A percentile compares a stretch with the other conserved stretches of the same genome.
Conservation (phyloP, 106 monocot species). For the Acorus gramineus region DNA sequence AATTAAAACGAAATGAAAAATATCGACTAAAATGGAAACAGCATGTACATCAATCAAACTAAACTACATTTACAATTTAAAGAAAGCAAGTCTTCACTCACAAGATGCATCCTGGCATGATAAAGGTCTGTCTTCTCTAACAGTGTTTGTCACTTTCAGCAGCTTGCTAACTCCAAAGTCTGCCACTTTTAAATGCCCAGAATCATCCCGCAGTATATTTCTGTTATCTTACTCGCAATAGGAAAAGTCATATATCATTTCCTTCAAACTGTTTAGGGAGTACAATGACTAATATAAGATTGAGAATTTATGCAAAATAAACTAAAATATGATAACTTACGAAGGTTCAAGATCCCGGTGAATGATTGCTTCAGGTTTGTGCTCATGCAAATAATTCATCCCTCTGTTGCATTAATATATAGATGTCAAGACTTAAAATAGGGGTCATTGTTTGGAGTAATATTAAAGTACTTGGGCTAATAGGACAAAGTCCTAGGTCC, state of each 20-base stretch:
- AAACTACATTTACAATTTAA: no score
- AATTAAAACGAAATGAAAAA: no score
- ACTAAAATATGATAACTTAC: constrained; percentile 36
- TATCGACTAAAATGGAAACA: no score
- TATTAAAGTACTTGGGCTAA: no score
- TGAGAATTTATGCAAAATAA: neutral
- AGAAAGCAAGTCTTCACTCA: constrained; percentile 15
- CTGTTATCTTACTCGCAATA: constrained; percentile 59
- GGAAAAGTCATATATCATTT: constrained; percentile 18
- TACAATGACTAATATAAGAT: constrained; percentile 1
- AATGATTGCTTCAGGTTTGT: constrained; percentile 93
- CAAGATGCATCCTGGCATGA: constrained; percentile 43
- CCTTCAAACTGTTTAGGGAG: constrained; percentile 15
- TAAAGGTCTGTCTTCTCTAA: constrained; percentile 57
- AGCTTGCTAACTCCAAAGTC: constrained; percentile 89
- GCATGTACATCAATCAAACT: no score
- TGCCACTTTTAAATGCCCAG: constrained; percentile 88
- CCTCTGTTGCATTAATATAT: constrained; percentile 38
- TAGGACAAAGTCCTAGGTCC: no score
- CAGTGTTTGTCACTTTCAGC: constrained; percentile 41
- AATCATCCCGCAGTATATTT: constrained; percentile 84
- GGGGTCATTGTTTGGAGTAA: no score
- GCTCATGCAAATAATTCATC: constrained; percentile 95
- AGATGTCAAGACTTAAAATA: neutral
- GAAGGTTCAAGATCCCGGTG: constrained; percentile 98